Base-by-base conservation (phyloP, 495 filamentous ascomycete genomes). In the Talaromyces wortmannii region DNA sequence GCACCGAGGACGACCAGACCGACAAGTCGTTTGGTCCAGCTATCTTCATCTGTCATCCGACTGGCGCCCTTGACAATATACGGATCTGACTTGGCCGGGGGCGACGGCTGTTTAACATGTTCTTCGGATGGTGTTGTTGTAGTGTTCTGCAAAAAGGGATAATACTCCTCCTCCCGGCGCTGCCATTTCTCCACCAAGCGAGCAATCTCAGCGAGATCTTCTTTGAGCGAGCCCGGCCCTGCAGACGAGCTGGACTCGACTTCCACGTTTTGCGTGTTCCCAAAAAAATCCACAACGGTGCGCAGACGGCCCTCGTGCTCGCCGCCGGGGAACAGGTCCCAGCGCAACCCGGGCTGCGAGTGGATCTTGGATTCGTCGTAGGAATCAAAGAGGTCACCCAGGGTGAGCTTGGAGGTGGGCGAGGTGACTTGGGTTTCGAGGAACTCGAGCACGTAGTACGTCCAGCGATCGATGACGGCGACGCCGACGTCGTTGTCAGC, bases 361-460 rank as follows among this genome's bases (percentile, higher is more conserved):
- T 97, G 94, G 57, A 98, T 97, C 78, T 96, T 96, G 48, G 84
- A 83, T 63, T 88, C 91, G 59, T 95, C 91, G 67, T 97, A 97
- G 58, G 85, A 91, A 71, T 97, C 94, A 62, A 98, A 97, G 16
- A 98, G 74, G 62, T 97, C 90, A 50, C 91, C 95, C 43, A 98
- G 70, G 0, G 88, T 95, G 72, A 89, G 81, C 64, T 97, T 95
- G 57, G 82, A 87, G 61, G 81, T 85, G 30, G 88, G 82, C 52
- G 90, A 89, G 32, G 84, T 85, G 50, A 97, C 89, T 64, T 95
- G 86, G 2, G 84, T 89, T 67, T 98, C 94, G 13, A 98, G 80
- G 68, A 97, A 97, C 61, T 97, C 94, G 48, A 98, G 87, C 63
- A 95, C 96, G 69, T 96, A 97, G 71, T 98, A 98, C 6, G 94